phyloP scores from a whole-genome alignment of 768 basidiomycete genomes.

The Clathrus columnatus region DNA sequence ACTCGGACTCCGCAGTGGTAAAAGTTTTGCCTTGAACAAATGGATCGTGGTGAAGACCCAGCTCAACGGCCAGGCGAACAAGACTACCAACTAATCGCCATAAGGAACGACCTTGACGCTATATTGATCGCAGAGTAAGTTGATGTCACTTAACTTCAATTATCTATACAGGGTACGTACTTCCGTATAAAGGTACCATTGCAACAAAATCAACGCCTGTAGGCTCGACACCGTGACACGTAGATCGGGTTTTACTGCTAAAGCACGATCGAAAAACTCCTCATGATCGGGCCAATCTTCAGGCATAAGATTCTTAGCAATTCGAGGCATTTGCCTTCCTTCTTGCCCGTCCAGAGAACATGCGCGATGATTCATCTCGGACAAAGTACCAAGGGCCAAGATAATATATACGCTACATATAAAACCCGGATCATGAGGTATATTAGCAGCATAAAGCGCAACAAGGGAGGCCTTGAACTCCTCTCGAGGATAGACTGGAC shows the following conservation, averaged over 20 bases:
- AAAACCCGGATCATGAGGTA: conserved; percentile 66
- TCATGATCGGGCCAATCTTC: conserved; percentile 69
- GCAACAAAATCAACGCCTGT: conserved; percentile 74
- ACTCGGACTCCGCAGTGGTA: conserved; percentile 65
- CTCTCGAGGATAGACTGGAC: conserved; percentile 62
- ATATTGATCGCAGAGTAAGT: conserved; percentile 12
- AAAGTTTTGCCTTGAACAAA: conserved; percentile 54
- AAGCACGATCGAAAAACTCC: conserved; percentile 75
- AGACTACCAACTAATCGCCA: conserved; percentile 85
- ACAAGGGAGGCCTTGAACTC: conserved; percentile 60
- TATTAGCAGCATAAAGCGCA: conserved; percentile 52
- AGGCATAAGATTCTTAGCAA: conserved; percentile 54
- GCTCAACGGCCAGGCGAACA: conserved; percentile 72
- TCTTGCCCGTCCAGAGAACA: conserved; percentile 42
- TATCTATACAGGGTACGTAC: conserved; percentile 26
- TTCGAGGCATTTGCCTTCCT: conserved; percentile 25
- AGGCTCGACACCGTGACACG: conserved; percentile 75
- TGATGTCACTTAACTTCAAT: not conserved
- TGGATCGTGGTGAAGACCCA: conserved; percentile 83
- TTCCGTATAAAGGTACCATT: conserved; percentile 88
- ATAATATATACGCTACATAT: conserved; percentile 71
- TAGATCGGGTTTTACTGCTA: conserved; percentile 72
- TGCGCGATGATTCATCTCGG: conserved; percentile 69
- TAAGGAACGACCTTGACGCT: conserved; percentile 84
- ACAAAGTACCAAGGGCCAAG: conserved; percentile 72